phyloP scores from a whole-genome alignment of 176 grass and related monocot genomes.

The Zoysia japonica region DNA sequence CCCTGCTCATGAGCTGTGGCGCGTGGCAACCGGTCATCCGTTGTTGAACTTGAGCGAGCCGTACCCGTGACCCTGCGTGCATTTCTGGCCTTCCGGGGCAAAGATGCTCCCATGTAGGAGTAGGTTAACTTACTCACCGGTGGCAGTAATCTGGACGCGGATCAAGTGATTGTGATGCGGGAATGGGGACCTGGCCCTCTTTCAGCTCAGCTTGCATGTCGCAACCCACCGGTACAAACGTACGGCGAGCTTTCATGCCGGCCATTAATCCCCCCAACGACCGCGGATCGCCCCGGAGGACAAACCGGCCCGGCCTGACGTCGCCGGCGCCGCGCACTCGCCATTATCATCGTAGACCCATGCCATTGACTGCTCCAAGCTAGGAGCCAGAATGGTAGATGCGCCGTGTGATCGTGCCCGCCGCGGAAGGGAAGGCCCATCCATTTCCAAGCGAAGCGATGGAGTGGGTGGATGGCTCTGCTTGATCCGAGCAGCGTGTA shows the following conservation, averaged over 20 bases:
- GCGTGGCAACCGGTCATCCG: neutral
- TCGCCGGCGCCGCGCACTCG: neutral
- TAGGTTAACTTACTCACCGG: neutral
- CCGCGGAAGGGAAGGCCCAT: neutral
- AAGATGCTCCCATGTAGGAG: too few species aligned
- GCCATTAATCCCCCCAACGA: neutral
- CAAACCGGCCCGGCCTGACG: neutral
- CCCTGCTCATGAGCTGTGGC: neutral
- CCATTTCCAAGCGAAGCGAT: neutral
- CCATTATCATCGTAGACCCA: neutral
- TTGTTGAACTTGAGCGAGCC: neutral
- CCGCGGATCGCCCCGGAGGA: neutral
- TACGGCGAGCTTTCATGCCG: constrained; percentile 3
- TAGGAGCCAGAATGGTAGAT: neutral
- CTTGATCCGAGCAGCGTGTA: neutral
- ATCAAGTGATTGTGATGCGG: neutral
- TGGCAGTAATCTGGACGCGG: neutral
- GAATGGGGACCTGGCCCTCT: neutral
- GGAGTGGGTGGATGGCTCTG: neutral
- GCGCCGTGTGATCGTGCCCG: neutral
- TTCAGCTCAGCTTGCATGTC: neutral
- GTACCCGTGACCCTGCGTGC: neutral
- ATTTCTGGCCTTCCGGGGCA: neutral
- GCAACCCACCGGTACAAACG: neutral
- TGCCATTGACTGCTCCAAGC: neutral